Conservation (phyloP, 2,329 filamentous ascomycete genomes). For the Aspergillus arachidicola region DNA sequence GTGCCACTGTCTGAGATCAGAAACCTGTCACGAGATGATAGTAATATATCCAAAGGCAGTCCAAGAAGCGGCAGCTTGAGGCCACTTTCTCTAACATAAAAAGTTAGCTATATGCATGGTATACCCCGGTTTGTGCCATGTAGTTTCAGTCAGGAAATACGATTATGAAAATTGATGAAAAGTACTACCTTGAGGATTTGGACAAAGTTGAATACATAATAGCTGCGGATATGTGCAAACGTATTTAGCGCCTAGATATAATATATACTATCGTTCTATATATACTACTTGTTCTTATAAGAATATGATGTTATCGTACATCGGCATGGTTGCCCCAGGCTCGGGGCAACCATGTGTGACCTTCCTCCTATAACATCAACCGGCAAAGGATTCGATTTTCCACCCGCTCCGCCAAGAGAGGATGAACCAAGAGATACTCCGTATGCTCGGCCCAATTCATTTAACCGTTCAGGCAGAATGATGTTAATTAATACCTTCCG, state of each 20-base stretch:
- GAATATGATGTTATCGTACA: background rate
- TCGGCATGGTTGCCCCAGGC: background rate
- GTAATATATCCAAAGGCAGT: conserved; percentile 23
- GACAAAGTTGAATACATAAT: background rate
- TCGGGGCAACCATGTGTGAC: background rate
- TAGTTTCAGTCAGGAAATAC: background rate
- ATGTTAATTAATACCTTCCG: background rate
- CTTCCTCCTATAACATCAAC: background rate
- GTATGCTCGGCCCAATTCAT: background rate
- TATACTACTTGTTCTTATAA: background rate
- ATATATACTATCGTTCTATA: background rate
- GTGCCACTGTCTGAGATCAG: conserved; percentile 27
- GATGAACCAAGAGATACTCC: background rate
- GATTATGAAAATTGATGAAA: background rate
- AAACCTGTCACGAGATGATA: conserved; percentile 29
- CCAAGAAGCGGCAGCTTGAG: conserved; percentile 32
- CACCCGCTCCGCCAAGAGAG: background rate
- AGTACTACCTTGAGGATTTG: background rate
- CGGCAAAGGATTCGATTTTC: background rate
- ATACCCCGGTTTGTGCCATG: background rate
- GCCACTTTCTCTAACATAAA: conserved; percentile 25
- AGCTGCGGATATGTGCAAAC: background rate
- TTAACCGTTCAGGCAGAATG: conserved; percentile 14
- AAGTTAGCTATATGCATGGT: background rate
- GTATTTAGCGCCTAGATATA: background rate